Percentiles rank a stretch among this genome's conserved stretches.
Conservation (phyloP, 306 rosid species). For the Lathyrus tuberosus region DNA sequence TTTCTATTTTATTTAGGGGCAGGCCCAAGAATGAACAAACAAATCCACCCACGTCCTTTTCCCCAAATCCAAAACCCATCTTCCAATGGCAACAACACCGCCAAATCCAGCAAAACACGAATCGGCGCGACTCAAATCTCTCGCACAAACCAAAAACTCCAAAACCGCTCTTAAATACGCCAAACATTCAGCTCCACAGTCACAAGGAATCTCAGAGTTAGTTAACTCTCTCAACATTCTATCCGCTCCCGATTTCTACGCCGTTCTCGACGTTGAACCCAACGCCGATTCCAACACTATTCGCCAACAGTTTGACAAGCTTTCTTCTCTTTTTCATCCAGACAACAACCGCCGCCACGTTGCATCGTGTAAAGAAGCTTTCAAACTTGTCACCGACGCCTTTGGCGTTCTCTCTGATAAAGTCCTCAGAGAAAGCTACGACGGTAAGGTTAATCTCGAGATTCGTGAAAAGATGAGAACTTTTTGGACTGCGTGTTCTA, state of each 20-base stretch:
- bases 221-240: constrained; percentile 70
- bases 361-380: constrained; percentile 67
- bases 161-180: constrained; percentile 72
- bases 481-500: constrained; percentile 81
- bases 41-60: too few species aligned
- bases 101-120: constrained; percentile 43
- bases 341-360: constrained; percentile 56
- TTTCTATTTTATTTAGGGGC: too few species aligned
- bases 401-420: constrained; percentile 66
- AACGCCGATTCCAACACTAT: constrained; percentile 55
- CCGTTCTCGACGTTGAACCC: constrained; percentile 66
- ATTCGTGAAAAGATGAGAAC: constrained; percentile 42
- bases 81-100: constrained; percentile 41
- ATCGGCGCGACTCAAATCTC: constrained; percentile 52
- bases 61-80: too few species aligned
- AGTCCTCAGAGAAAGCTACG: constrained; percentile 61
- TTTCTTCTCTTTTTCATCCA: constrained; percentile 69
- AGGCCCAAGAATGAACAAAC: too few species aligned
- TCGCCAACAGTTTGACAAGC: constrained; percentile 69
- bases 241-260: constrained; percentile 59
- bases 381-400: constrained; percentile 74
- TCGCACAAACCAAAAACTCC: constrained; percentile 58
- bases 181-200: constrained; percentile 56
- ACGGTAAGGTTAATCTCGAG: constrained; percentile 43
- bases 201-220: constrained; percentile 54